Conservation (phyloP, 192 early-diverging fungal genomes). For the Backusella circina region DNA sequence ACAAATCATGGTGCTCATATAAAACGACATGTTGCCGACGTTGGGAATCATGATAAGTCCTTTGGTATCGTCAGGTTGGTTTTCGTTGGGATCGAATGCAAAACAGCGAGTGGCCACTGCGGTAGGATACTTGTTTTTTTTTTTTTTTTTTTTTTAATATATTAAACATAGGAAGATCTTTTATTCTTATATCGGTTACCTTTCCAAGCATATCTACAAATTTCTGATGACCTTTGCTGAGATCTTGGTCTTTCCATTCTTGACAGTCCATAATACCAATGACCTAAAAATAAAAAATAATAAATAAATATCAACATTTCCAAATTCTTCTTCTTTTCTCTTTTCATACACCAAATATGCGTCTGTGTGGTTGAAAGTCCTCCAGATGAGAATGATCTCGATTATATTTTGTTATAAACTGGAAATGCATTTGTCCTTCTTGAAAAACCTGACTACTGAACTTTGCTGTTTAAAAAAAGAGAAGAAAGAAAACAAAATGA, state of each 20-base stretch:
- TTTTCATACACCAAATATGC: constrained; percentile 65
- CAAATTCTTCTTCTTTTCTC: background rate
- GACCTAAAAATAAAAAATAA: constrained; percentile 42
- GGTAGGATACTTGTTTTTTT: constrained; percentile 57
- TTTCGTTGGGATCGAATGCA: constrained; percentile 76
- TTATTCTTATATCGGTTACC: constrained; percentile 44
- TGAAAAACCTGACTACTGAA: constrained; percentile 55
- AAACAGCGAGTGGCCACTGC: constrained; percentile 72
- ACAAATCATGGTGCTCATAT: constrained; percentile 72
- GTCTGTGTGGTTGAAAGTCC: constrained; percentile 71
- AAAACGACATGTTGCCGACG: constrained; percentile 74
- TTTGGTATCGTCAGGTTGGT: constrained; percentile 70
- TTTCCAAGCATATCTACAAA: constrained; percentile 58
- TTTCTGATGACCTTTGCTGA: constrained; percentile 51
- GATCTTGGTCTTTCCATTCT: constrained; percentile 53
- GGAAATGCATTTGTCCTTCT: constrained; percentile 68
- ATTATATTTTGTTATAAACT: constrained; percentile 67
- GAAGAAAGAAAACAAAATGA: no score
- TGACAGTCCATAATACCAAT: constrained; percentile 83
- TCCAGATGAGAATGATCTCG: constrained; percentile 65
- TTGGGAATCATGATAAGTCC: constrained; percentile 82
- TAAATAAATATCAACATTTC: background rate
- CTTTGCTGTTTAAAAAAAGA: constrained; percentile 47
- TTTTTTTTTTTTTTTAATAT: background rate
- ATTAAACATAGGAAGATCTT: no score